phyloP scores from a whole-genome alignment of 1,284 basidiomycete species.

The Puccinia hordei region DNA sequence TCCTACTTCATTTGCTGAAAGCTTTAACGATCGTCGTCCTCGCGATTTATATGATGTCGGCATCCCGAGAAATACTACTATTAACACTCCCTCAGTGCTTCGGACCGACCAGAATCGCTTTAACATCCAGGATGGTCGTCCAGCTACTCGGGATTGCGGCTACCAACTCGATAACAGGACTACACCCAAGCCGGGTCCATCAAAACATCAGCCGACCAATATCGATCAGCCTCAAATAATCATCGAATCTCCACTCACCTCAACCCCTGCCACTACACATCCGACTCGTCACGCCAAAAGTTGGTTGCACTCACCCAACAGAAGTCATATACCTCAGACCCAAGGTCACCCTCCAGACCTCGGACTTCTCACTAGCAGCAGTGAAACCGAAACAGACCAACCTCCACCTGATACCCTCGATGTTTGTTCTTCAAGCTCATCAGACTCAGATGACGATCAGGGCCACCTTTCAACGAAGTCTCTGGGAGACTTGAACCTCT shows the following conservation, averaged over 20 bases:
- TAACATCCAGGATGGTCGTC: not conserved
- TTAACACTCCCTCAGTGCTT: constrained; percentile 2
- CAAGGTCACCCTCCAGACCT: constrained; percentile 28
- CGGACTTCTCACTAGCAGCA: constrained; percentile 26
- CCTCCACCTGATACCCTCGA: constrained; percentile 13
- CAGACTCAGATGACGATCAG: not conserved
- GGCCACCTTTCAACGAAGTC: constrained; percentile 33
- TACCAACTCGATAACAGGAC: not conserved
- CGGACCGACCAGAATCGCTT: not conserved
- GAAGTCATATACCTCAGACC: constrained; percentile 41
- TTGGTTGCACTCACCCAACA: constrained; percentile 26
- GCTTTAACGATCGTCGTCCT: not conserved
- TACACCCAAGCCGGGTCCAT: constrained; percentile 2
- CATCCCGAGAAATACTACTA: constrained; percentile 13
- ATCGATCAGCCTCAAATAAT: constrained; percentile 1
- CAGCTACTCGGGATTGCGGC: not conserved
- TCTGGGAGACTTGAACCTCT: constrained; percentile 31
- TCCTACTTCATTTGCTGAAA: constrained; percentile 2
- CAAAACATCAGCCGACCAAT: constrained; percentile 25
- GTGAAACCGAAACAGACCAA: constrained; percentile 42
- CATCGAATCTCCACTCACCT: constrained; percentile 43
- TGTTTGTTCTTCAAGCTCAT: constrained; percentile 2
- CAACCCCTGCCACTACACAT: constrained; percentile 38
- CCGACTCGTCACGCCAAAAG: not conserved
- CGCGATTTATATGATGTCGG: constrained; percentile 43